These are phyloP conservation scores for Tulasnella sp. DNA, from an alignment of 768 basidiomycete species.

Conservation along the genomic window DNA sequence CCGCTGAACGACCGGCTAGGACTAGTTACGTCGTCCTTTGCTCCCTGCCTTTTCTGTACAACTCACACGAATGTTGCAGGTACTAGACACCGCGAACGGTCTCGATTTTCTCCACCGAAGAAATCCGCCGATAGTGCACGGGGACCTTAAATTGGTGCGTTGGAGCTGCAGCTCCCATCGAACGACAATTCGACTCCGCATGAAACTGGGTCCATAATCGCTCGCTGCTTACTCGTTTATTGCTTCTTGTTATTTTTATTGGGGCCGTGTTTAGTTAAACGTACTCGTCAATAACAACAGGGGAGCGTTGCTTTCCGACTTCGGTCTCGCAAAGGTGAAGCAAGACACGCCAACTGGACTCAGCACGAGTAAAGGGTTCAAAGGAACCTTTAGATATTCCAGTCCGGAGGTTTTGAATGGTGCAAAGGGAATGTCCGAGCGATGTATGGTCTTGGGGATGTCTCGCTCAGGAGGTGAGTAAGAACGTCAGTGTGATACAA, in stretches of 20 bases:
- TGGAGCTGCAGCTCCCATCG: neutral
- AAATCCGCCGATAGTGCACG: neutral
- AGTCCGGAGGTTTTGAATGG: neutral
- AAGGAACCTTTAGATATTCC: neutral
- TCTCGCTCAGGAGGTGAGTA: slow-evolving; percentile 7
- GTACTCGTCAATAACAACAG: neutral
- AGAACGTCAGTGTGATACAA: neutral
- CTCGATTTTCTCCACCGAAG: neutral
- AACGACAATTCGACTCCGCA: neutral
- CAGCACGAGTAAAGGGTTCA: neutral
- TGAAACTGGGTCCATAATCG: neutral
- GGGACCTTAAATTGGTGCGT: neutral
- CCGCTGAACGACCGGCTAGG: neutral
- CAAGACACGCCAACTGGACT: neutral
- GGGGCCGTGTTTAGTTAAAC: neutral
- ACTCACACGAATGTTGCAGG: neutral
- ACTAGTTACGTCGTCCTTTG: neutral
- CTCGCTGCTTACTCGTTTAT: neutral
- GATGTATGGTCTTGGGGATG: slow-evolving; percentile 10
- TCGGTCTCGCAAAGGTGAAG: neutral
- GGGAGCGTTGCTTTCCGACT: slow-evolving; percentile 1
- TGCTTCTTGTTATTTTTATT: neutral
- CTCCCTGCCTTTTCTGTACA: neutral
- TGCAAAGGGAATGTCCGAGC: neutral
- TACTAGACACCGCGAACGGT: neutral